Evolutionary conservation across 2,329 filamentous ascomycete species (phyloP), one percentile per base, ranked within the genome.

Genomic region (Macrophomina phaseolina): DNA sequence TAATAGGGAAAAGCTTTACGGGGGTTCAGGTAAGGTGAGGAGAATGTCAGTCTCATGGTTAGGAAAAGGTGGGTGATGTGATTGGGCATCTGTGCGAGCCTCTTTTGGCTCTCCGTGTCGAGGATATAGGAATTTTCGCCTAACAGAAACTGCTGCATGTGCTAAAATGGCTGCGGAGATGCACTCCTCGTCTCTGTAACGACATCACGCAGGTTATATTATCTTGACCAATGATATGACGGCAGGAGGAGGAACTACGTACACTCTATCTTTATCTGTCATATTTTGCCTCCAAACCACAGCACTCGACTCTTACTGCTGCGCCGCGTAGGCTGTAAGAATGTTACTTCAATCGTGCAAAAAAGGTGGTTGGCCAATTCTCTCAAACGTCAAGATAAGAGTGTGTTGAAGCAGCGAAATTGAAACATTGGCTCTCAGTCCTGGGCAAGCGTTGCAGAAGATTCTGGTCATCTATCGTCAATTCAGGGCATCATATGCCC

Each of bases 261-360:
- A 14, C 3, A 1, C 73, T 73, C 3, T 73, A 73, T 2, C 66
- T 78, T 5, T 75, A 76, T 66, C 77, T 77, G 0, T 71, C 72
- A 0, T 76, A 72, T 38, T 68, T 81, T 12, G 76, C 76, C 4
- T 81, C 78, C 68, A 69, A 71, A 36, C 68, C 75, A 3, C 78
- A 81, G 64, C 77, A 81, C 70, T 56, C 72, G 2, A 74, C 81
- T 46, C 73, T 81, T n/a, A 76, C 71, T 36, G 74, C 72, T 46
- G 69, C 71, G 7, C 79, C 81, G 67, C 67, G 70, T 7, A 53
- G 80, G 18, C 72, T 81, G 4, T 79, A 81, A 67, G 75, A 78
- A 65, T 76, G 74, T 65, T 81, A 78, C 69, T 81, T 79, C 68
- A 74, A 80, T 7, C 81, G 80, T 60, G 71, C 72, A 28, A 70